phyloP scores from a whole-genome alignment of 805 yeast species.

The Barnettozyma californica region DNA sequence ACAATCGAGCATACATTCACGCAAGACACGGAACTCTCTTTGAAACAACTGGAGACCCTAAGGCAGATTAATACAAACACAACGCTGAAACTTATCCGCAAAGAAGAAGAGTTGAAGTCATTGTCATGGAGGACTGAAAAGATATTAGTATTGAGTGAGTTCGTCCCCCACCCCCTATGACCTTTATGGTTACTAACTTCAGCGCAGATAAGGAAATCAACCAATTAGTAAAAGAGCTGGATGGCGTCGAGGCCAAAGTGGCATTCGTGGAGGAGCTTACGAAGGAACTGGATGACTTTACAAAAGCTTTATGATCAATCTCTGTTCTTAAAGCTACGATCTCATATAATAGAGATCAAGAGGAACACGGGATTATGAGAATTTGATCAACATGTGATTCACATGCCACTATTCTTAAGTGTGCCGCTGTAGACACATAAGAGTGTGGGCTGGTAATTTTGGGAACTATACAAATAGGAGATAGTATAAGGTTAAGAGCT shows the following conservation, averaged over 20 bases:
- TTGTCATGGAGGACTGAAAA: slow-evolving; percentile 19
- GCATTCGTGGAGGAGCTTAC: slow-evolving; percentile 16
- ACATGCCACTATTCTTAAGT: too few species aligned
- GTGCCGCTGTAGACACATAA: too few species aligned
- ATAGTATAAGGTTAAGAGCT: too few species aligned
- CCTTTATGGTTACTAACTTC: background rate
- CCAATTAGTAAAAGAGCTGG: slow-evolving; percentile 9
- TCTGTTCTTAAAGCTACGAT: background rate
- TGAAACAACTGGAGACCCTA: slow-evolving; percentile 41
- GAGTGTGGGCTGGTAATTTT: too few species aligned
- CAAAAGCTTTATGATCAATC: slow-evolving; percentile 5
- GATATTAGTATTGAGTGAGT: slow-evolving; percentile 17
- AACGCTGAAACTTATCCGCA: slow-evolving; percentile 42
- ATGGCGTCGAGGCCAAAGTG: slow-evolving; percentile 13
- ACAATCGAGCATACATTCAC: slow-evolving; percentile 31
- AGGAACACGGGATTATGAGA: background rate
- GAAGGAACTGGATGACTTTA: slow-evolving; percentile 16
- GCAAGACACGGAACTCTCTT: slow-evolving; percentile 33
- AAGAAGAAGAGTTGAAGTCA: slow-evolving; percentile 37
- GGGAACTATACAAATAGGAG: too few species aligned
- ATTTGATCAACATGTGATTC: too few species aligned
- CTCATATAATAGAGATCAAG: background rate
- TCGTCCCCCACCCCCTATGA: background rate
- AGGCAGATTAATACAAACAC: slow-evolving; percentile 56
- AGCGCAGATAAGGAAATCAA: slow-evolving; percentile 26